Conservation (phyloP, 2,329 filamentous ascomycete species). For the Cadophora gregata region DNA sequence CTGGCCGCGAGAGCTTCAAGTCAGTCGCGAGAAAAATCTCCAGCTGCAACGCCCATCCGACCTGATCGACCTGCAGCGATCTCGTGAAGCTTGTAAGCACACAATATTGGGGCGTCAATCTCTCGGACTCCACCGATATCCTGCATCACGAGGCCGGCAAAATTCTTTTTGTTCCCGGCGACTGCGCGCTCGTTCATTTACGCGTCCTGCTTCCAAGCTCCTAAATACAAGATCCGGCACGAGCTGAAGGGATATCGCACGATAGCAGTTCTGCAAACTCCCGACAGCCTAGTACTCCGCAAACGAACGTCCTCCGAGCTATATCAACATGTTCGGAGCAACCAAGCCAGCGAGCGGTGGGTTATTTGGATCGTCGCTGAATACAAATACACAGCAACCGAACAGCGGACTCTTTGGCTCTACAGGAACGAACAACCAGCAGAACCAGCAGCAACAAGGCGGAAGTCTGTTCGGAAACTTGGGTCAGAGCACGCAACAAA, state of each 20-base stretch:
- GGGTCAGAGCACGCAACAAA: conserved; percentile 19
- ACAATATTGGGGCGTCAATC: neutral
- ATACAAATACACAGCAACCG: conserved; percentile 32
- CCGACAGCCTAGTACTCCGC: neutral
- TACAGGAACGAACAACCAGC: conserved; percentile 35
- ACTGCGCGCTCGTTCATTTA: conserved; percentile 28
- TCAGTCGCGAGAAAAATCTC: neutral
- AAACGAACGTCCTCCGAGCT: neutral
- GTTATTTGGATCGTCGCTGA: conserved; percentile 35
- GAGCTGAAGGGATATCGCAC: neutral
- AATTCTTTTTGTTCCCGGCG: neutral
- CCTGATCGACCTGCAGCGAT: neutral
- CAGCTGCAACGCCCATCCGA: neutral
- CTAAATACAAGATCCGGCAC: neutral
- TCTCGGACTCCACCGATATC: neutral
- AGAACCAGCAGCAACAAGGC: conserved; percentile 23
- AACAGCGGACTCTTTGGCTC: conserved; percentile 32
- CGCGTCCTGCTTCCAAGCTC: neutral
- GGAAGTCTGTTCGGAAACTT: conserved; percentile 24
- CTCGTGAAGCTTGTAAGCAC: neutral
- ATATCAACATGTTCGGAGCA: conserved; percentile 36
- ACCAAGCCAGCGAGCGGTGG: conserved; percentile 36
- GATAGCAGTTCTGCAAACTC: neutral
- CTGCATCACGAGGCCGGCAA: neutral
- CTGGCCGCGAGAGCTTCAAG: neutral